Evolutionary conservation across 305 asterid genomes (phyloP).

Genomic region (Rubia occidens): DNA sequence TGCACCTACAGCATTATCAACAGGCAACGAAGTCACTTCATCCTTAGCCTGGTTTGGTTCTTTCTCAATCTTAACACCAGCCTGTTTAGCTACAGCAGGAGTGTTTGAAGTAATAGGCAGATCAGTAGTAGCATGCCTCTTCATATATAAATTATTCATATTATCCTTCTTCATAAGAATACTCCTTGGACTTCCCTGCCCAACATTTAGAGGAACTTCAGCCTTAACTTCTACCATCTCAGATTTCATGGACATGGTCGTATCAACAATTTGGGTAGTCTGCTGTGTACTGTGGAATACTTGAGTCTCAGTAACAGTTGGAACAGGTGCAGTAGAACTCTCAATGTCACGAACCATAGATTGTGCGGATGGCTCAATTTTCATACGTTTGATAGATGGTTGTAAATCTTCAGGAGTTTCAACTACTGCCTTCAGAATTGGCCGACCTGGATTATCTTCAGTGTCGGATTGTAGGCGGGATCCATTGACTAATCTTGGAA

Average conservation of each 20-base stretch:
- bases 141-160: constrained; percentile 35
- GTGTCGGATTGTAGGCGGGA: constrained; percentile 38
- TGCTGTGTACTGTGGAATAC: constrained; percentile 30
- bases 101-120: constrained; percentile 25
- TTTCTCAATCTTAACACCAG: constrained; percentile 47
- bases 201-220: constrained; percentile 42
- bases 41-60: constrained; percentile 47
- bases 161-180: constrained; percentile 36
- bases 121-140: constrained; percentile 42
- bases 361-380: constrained; percentile 50
- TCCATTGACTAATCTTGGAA: constrained; percentile 40
- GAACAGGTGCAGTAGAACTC: constrained; percentile 32
- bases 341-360: constrained; percentile 38
- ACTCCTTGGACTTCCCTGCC: constrained; percentile 37
- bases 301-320: constrained; percentile 30
- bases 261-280: constrained; percentile 30
- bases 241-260: constrained; percentile 32
- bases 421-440: constrained; percentile 30
- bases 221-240: constrained; percentile 46
- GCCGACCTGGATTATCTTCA: constrained; percentile 40
- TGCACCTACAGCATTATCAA: constrained; percentile 36
- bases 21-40: constrained; percentile 40
- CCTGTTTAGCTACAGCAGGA: constrained; percentile 36
- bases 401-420: constrained; percentile 55
- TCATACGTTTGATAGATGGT: constrained; percentile 68